Conservation (phyloP, 441 rosid genomes). For the Capsella rubella region DNA sequence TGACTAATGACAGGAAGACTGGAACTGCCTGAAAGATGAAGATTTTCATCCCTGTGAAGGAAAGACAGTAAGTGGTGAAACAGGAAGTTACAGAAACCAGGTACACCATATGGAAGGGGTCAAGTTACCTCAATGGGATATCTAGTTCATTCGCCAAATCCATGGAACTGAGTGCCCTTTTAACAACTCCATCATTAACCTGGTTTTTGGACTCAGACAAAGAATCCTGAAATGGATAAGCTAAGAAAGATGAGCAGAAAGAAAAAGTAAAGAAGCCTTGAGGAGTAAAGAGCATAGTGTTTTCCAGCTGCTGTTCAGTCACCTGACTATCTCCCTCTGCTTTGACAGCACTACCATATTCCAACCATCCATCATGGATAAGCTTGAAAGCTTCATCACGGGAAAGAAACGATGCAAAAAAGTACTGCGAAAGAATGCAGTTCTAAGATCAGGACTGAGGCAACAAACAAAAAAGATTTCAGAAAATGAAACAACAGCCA, state of each 20-base stretch:
- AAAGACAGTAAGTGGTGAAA: conserved; percentile 33
- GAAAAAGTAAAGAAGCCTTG: not conserved
- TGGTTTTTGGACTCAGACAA: conserved; percentile 59
- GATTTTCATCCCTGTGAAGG: conserved; percentile 61
- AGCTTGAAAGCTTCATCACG: conserved; percentile 98
- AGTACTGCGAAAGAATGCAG: conserved; percentile 56
- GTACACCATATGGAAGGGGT: conserved; percentile 22
- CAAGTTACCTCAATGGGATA: conserved; percentile 57
- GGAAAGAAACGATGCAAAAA: conserved; percentile 94
- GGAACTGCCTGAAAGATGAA: conserved; percentile 50
- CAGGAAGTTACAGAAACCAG: conserved; percentile 29
- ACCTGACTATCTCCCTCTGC: conserved; percentile 63
- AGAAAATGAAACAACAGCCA: not conserved
- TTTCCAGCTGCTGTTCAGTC: conserved; percentile 12
- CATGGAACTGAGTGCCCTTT: conserved; percentile 51
- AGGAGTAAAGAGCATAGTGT: conserved; percentile 25
- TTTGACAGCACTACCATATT: conserved; percentile 55
- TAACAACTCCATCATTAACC: conserved; percentile 62
- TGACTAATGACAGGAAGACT: conserved; percentile 47
- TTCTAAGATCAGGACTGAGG: conserved; percentile 7
- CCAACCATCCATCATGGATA: conserved; percentile 84
- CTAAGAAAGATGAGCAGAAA: conserved; percentile 26
- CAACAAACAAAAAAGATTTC: not conserved
- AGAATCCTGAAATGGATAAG: conserved; percentile 54
- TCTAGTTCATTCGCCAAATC: conserved; percentile 47